phyloP scores from a whole-genome alignment of 805 yeast genomes.

The Wickerhamiella lipophila region DNA sequence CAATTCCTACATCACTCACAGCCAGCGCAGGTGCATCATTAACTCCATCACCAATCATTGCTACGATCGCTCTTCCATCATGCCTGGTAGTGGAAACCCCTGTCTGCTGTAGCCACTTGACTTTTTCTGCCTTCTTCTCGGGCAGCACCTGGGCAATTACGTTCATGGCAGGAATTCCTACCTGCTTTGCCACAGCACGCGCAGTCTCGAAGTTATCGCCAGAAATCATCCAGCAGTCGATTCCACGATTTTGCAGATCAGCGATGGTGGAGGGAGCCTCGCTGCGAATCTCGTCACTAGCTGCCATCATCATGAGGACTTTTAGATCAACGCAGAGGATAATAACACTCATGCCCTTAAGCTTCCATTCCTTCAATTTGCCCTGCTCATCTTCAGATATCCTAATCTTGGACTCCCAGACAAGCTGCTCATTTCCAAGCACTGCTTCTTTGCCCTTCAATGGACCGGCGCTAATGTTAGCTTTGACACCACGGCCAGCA shows the following conservation, averaged over 20 bases:
- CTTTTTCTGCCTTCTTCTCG: constrained; percentile 51
- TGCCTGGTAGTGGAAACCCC: constrained; percentile 23
- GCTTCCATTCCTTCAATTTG: constrained; percentile 42
- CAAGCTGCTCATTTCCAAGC: constrained; percentile 49
- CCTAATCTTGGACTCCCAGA: constrained; percentile 36
- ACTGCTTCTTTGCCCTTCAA: constrained; percentile 21
- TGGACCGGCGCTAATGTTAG: constrained; percentile 15
- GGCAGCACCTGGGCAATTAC: constrained; percentile 65
- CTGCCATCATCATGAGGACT: constrained; percentile 35
- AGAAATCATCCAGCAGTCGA: constrained; percentile 81
- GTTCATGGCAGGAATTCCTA: constrained; percentile 54
- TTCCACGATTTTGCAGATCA: constrained; percentile 31
- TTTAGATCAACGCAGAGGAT: constrained; percentile 35
- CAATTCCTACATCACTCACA: constrained; percentile 64
- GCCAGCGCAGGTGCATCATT: constrained; percentile 75
- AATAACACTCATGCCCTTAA: constrained; percentile 50
- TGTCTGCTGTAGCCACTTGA: constrained; percentile 42
- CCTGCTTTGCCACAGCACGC: constrained; percentile 92
- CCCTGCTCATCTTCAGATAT: constrained; percentile 29
- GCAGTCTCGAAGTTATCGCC: constrained; percentile 99
- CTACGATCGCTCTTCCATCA: constrained; percentile 31
- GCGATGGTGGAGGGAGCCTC: constrained; percentile 45
- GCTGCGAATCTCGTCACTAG: constrained; percentile 41
- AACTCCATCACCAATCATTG: constrained; percentile 77
- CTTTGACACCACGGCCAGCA: constrained; percentile 20